Evolutionary conservation across 2,329 filamentous ascomycete genomes (phyloP).

Genomic region (Fonsecaea pedrosoi): DNA sequence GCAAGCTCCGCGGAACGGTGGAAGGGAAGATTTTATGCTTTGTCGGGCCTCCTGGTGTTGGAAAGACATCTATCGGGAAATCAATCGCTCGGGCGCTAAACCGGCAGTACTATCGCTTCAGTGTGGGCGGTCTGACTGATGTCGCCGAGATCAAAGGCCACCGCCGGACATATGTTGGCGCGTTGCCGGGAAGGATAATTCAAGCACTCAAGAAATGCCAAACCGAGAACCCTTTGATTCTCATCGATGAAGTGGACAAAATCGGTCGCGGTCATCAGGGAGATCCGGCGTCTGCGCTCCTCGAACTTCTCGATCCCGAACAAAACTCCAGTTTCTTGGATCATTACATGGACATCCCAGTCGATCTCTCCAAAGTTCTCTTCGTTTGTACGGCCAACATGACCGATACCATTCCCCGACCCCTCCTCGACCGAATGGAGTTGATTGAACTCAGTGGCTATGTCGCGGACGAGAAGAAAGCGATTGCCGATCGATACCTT

Average conservation of each 20-base stretch:
- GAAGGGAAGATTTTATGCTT: constrained; percentile 99
- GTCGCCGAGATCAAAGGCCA: constrained; percentile 99
- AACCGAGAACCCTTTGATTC: constrained; percentile 93
- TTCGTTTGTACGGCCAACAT: constrained; percentile 99
- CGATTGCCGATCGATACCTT: constrained; percentile 91
- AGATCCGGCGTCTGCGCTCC: constrained; percentile 89
- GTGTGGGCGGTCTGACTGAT: constrained; percentile 93
- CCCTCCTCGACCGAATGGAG: constrained; percentile 95
- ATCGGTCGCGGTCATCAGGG: constrained; percentile 96
- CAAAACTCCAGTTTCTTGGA: constrained; percentile 98
- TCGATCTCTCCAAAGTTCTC: constrained; percentile 94
- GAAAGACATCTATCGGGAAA: constrained; percentile 98
- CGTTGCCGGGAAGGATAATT: constrained; percentile 93
- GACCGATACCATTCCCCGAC: constrained; percentile 95
- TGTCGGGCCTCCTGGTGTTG: constrained; percentile 94
- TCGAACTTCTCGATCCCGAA: constrained; percentile 93
- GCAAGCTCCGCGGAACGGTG: constrained; percentile 93
- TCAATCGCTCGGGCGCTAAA: constrained; percentile 95
- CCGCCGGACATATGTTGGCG: constrained; percentile 93
- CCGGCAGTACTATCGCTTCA: constrained; percentile 97
- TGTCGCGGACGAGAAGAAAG: constrained; percentile 98
- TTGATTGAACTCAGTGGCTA: constrained; percentile 96
- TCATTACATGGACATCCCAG: constrained; percentile 97
- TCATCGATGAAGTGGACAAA: constrained; percentile 98
- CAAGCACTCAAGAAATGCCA: constrained; percentile 99